Evolutionary conservation across 208 protist species (phyloP).

Genomic region (Acanthamoeba healyi): DNA sequence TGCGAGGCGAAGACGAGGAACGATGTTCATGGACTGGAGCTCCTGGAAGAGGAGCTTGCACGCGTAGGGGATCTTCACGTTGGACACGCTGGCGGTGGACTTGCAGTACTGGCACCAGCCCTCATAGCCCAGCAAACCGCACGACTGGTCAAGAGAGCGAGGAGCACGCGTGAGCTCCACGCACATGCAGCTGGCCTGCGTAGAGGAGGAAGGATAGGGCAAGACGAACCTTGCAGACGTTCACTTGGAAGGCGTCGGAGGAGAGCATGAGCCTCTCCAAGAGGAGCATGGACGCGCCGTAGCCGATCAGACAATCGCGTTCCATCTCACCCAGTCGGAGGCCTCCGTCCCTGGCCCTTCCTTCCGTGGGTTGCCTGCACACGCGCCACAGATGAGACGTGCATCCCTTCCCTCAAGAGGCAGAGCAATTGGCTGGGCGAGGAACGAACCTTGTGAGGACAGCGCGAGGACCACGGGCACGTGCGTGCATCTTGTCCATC

Average conservation of each 20-base stretch:
- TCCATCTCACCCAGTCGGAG: slow-evolving; percentile 99
- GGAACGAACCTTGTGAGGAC: slow-evolving; percentile 19
- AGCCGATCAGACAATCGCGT: slow-evolving; percentile 98
- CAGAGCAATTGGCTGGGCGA: slow-evolving; percentile 25
- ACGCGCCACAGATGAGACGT: background rate
- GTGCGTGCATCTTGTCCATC: slow-evolving; percentile 99
- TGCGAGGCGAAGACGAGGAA: slow-evolving; percentile 88
- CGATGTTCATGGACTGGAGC: slow-evolving; percentile 98
- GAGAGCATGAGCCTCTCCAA: slow-evolving; percentile 98
- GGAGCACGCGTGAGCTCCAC: background rate
- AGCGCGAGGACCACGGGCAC: slow-evolving; percentile 91
- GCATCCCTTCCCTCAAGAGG: background rate
- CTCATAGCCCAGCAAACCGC: slow-evolving; percentile 92
- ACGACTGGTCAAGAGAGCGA: slow-evolving; percentile 77
- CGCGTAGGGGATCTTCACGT: slow-evolving; percentile 98
- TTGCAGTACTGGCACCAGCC: slow-evolving; percentile 97
- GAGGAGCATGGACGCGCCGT: slow-evolving; percentile 93
- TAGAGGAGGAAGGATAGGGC: background rate
- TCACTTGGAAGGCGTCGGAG: slow-evolving; percentile 97
- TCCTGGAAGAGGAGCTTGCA: slow-evolving; percentile 99
- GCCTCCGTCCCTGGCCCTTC: slow-evolving; percentile 97
- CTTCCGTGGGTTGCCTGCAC: slow-evolving; percentile 99
- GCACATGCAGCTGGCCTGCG: too few relatives aligned
- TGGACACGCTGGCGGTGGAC: slow-evolving; percentile 89
- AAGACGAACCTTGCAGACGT: slow-evolving; percentile 94